phyloP scores from a whole-genome alignment of 306 rosid genomes.

The Delonix regia region DNA sequence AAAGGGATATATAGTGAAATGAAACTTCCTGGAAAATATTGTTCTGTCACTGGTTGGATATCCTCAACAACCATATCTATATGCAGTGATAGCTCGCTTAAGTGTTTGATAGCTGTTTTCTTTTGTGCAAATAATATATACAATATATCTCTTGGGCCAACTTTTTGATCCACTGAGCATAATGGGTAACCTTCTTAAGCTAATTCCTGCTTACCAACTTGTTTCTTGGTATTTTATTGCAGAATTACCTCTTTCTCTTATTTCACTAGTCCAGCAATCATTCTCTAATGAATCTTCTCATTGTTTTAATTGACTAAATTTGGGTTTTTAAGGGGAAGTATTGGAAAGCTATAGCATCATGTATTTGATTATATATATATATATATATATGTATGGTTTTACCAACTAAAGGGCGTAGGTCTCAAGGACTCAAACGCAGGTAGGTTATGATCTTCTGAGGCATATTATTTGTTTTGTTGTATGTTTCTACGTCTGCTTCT shows the following conservation, averaged over 20 bases:
- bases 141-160: slow-evolving; percentile 12
- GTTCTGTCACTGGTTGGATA: not conserved
- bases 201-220: not conserved
- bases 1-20: slow-evolving; percentile 34
- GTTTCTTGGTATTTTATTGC: too few species aligned
- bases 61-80: slow-evolving; percentile 50
- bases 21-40: slow-evolving; percentile 52
- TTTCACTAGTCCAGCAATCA: not conserved
- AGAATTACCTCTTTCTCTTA: too few species aligned
- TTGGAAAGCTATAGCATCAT: not conserved
- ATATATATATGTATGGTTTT: too few species aligned
- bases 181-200: slow-evolving; percentile 35
- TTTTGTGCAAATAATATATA: slow-evolving; percentile 22
- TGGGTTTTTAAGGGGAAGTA: not conserved
- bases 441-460: not conserved
- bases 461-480: not conserved
- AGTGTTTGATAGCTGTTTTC: slow-evolving; percentile 54
- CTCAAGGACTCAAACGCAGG: not conserved
- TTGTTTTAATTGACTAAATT: not conserved
- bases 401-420: not conserved
- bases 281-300: not conserved
- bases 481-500: not conserved
- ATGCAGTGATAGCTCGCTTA: not conserved
- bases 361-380: not conserved
- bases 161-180: slow-evolving; percentile 28